Evolutionary conservation across 2,329 filamentous ascomycete genomes (phyloP).

Genomic region (Colletotrichum eremochloae): DNA sequence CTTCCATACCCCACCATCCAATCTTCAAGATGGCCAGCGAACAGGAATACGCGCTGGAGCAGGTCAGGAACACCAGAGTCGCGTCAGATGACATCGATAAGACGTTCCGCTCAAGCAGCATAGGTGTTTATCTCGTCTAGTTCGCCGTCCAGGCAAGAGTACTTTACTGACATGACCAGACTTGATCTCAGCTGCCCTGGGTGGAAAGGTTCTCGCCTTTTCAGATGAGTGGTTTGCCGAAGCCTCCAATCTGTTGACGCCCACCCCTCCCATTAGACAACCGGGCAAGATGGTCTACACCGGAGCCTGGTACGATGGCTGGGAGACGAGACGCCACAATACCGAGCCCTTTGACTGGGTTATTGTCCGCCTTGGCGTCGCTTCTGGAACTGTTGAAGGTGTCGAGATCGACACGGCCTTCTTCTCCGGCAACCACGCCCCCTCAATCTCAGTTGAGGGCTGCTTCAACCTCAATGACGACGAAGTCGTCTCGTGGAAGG

Average conservation of each 20-base stretch:
- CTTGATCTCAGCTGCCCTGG: slow-evolving; percentile 71
- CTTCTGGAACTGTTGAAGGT: slow-evolving; percentile 79
- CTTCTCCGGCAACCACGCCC: slow-evolving; percentile 87
- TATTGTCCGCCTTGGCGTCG: slow-evolving; percentile 74
- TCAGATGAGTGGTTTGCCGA: slow-evolving; percentile 79
- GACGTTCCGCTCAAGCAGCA: slow-evolving; percentile 72
- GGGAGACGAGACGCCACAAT: slow-evolving; percentile 78
- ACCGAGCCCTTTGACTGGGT: slow-evolving; percentile 75
- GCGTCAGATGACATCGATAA: slow-evolving; percentile 69
- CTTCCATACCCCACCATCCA: slow-evolving; percentile 14
- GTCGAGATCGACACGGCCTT: slow-evolving; percentile 85
- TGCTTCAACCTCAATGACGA: slow-evolving; percentile 75
- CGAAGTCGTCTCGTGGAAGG: slow-evolving; percentile 74
- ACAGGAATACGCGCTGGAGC: slow-evolving; percentile 68
- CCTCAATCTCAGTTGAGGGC: slow-evolving; percentile 82
- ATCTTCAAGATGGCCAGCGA: slow-evolving; percentile 53
- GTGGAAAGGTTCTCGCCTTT: slow-evolving; percentile 73
- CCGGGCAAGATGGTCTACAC: slow-evolving; percentile 77
- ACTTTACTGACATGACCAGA: slow-evolving; percentile 56
- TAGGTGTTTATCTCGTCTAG: slow-evolving; percentile 62
- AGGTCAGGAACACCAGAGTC: slow-evolving; percentile 63
- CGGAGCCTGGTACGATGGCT: slow-evolving; percentile 79
- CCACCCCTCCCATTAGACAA: slow-evolving; percentile 72
- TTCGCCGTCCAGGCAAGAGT: not conserved
- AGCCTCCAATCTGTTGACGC: slow-evolving; percentile 73